These are phyloP conservation scores for Venturia asperata DNA, from an alignment of 2,329 filamentous ascomycete genomes.

Conservation along the genomic window DNA sequence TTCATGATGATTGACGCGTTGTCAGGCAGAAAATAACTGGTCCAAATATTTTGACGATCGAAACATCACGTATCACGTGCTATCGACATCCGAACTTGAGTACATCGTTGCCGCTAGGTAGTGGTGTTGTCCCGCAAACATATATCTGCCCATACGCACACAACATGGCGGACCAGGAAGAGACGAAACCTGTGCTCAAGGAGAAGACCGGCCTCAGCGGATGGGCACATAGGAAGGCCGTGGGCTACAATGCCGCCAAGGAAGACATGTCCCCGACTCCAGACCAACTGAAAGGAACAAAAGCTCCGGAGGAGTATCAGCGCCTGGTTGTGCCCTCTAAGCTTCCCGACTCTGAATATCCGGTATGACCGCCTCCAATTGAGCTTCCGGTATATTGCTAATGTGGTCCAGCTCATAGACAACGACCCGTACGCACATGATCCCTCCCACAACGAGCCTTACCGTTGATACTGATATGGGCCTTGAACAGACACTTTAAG, in stretches of 20 bases:
- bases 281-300: slow-evolving; percentile 7
- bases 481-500: slow-evolving; percentile 66
- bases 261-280: slow-evolving; percentile 6
- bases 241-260: slow-evolving; percentile 11
- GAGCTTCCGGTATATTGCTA: slow-evolving; percentile 21
- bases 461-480: slow-evolving; percentile 28
- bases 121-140: slow-evolving; percentile 11
- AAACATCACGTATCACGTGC: not conserved
- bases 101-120: slow-evolving; percentile 9
- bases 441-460: slow-evolving; percentile 19
- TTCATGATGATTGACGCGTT: slow-evolving; percentile 13
- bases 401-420: slow-evolving; percentile 77
- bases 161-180: slow-evolving; percentile 29
- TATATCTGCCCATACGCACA: slow-evolving; percentile 23
- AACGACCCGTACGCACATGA: slow-evolving; percentile 77
- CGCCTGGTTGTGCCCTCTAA: slow-evolving; percentile 13
- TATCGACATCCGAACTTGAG: not conserved
- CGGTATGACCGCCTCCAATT: slow-evolving; percentile 4
- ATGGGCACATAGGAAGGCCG: slow-evolving; percentile 65
- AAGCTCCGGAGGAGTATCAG: not conserved
- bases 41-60: not conserved
- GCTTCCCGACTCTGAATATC: slow-evolving; percentile 10
- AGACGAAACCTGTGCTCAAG: slow-evolving; percentile 49
- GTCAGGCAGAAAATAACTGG: not conserved
- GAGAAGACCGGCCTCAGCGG: slow-evolving; percentile 75